These are phyloP conservation scores for Cyclocybe cylindracea DNA, from an alignment of 768 basidiomycete species.

Conservation along the genomic window DNA sequence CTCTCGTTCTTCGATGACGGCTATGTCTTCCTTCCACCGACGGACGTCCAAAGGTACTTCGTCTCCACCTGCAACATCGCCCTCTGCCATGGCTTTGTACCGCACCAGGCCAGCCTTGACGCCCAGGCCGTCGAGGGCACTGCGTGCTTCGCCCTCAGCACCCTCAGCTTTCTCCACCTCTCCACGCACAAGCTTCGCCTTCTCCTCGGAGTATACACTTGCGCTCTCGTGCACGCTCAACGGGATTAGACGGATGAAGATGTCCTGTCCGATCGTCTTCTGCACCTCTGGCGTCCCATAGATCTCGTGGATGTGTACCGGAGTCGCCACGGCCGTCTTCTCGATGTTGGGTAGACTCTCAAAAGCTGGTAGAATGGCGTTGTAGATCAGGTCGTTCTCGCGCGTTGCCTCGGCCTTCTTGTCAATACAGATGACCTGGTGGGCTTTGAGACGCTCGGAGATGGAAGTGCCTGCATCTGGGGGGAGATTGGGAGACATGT, in stretches of 20 bases:
- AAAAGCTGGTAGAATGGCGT: slow-evolving; percentile 79
- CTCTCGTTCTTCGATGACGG: slow-evolving; percentile 66
- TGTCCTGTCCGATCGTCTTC: slow-evolving; percentile 89
- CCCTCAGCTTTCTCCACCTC: slow-evolving; percentile 89
- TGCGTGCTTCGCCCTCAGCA: slow-evolving; percentile 78
- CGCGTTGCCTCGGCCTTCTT: slow-evolving; percentile 73
- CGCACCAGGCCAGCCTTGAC: slow-evolving; percentile 70
- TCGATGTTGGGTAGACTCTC: slow-evolving; percentile 84
- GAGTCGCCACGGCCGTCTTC: slow-evolving; percentile 76
- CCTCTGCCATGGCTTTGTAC: slow-evolving; percentile 72
- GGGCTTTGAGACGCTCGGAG: slow-evolving; percentile 81
- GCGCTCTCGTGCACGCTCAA: slow-evolving; percentile 95
- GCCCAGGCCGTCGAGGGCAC: slow-evolving; percentile 79
- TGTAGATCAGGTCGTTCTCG: slow-evolving; percentile 98
- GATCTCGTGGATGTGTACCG: slow-evolving; percentile 92
- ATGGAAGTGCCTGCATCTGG: slow-evolving; percentile 83
- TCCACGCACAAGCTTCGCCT: slow-evolving; percentile 86
- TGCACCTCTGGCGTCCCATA: slow-evolving; percentile 91
- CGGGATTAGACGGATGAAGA: slow-evolving; percentile 87
- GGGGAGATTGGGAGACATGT: slow-evolving; percentile 80
- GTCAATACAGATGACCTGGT: slow-evolving; percentile 75
- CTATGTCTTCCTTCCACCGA: slow-evolving; percentile 75
- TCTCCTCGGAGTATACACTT: slow-evolving; percentile 96
- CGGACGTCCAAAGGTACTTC: slow-evolving; percentile 73
- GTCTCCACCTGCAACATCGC: slow-evolving; percentile 59